Percentiles rank a stretch among this genome's conserved stretches.
These are phyloP conservation scores for Ceratobasidium sp. DNA, from an alignment of 1,284 basidiomycete genomes.

Conservation along the genomic window DNA sequence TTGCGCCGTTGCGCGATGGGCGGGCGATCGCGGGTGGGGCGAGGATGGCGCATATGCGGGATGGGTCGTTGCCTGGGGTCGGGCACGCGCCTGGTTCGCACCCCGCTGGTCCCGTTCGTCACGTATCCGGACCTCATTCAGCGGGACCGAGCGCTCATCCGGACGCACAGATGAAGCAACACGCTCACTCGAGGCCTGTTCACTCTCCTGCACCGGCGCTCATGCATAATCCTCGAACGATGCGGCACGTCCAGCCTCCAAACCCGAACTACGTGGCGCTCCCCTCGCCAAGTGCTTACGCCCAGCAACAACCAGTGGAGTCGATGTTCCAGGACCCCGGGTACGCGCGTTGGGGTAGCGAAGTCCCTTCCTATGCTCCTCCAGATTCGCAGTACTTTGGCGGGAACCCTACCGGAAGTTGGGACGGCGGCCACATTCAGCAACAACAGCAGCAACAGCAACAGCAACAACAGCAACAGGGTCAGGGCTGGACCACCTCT, in stretches of 20 bases:
- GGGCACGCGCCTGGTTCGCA: conserved; percentile 12
- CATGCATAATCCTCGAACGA: conserved; percentile 1
- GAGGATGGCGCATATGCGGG: conserved; percentile 4
- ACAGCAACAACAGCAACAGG: no score
- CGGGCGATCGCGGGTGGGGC: conserved; percentile 14
- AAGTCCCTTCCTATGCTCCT: conserved; percentile 14
- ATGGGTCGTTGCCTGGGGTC: conserved; percentile 10
- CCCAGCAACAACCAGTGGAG: conserved; percentile 6
- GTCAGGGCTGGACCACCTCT: conserved; percentile 31
- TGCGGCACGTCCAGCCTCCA: conserved; percentile 22
- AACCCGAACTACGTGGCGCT: neutral
- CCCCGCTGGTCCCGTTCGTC: no score
- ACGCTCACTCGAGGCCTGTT: neutral
- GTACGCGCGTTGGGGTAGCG: conserved; percentile 29
- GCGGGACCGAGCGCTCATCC: neutral
- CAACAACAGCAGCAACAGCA: no score
- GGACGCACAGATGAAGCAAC: neutral
- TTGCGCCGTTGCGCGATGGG: conserved; percentile 16
- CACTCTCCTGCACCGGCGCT: conserved; percentile 26
- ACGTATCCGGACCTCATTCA: no score
- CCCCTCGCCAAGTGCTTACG: neutral
- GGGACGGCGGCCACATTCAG: conserved; percentile 20
- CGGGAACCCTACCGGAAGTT: neutral
- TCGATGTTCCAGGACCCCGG: conserved; percentile 32
- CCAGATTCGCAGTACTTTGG: neutral